Evolutionary conservation across 208 protist genomes (phyloP), one percentile per base, ranked within the genome.

Genomic region (Leishmania major): DNA sequence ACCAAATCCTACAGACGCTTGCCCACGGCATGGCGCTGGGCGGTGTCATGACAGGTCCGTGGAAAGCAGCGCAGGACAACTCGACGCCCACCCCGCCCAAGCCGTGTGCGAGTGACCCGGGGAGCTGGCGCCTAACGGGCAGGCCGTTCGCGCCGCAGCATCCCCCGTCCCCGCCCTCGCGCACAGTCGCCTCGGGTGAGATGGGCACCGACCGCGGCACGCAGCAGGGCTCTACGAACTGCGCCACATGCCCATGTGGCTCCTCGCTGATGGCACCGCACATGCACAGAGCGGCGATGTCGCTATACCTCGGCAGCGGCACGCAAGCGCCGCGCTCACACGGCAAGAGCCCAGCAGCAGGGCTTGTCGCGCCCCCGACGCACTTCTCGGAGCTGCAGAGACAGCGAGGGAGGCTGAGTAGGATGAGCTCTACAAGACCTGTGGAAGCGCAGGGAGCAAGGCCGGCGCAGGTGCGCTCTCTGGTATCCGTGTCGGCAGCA

Each of bases 11-110:
- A 64, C 86, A 84, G 67, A 89, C 86, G 7, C 69, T 89, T 47
- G 57, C 73, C 25, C 86, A 86, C 70, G 86, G 86, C 31, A 85
- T 89, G 86, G 86, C 86, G 8, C 81, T 89, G 22, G 75, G 81
- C 0, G 86, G 82, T 4, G 78, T 45, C 1, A 28, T 57, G 15
- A 43, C 72, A 2, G 59, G 22, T 60, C 64, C 47, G 71, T 83
- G 84, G 79, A 73, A 62, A n/a, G 53, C 75, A 64, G 67, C 57
- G 64, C 49, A 62, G 17, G 74, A 67, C 51, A 67, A 66, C 55
- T 19, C 22, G 0, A 53, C 40, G 19, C 40, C 74, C n/a, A 4
- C 53, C 4, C 37, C 57, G 74, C 35, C 5, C 28, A 75, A 47
- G 4, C 25, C 43, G n/a, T 51, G 37, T 11, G 6, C 43, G 45